Percentiles rank a stretch among this genome's conserved stretches.
These are phyloP conservation scores for Aspergillus pseudoterreus DNA, from an alignment of 2,329 filamentous ascomycete species.

Conservation along the genomic window DNA sequence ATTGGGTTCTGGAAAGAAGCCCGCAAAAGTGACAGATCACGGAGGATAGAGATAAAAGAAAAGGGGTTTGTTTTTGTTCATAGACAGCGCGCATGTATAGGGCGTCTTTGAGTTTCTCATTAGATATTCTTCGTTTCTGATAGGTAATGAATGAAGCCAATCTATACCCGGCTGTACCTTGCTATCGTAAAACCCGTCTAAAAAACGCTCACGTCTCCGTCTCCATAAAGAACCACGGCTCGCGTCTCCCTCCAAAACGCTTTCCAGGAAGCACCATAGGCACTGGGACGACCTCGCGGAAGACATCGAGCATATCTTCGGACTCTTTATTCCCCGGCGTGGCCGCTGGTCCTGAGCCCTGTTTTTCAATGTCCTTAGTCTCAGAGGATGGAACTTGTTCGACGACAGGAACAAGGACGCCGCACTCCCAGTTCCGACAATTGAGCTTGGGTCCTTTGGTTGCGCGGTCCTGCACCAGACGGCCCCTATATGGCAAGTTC, in stretches of 20 bases:
- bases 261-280: slow-evolving; percentile 41
- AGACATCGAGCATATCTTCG: slow-evolving; percentile 23
- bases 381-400: background rate
- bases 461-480: slow-evolving; percentile 64
- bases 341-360: slow-evolving; percentile 26
- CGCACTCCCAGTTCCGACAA: slow-evolving; percentile 94
- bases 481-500: slow-evolving; percentile 60
- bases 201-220: background rate
- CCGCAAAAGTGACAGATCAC: background rate
- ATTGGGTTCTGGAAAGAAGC: background rate
- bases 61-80: background rate
- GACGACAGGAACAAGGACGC: slow-evolving; percentile 67
- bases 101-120: background rate
- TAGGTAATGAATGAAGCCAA: background rate
- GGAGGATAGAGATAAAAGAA: background rate
- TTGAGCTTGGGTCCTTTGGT: slow-evolving; percentile 70
- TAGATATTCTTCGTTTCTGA: background rate
- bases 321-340: slow-evolving; percentile 4
- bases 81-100: background rate
- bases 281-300: slow-evolving; percentile 40
- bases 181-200: too few relatives aligned
- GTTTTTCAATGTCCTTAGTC: background rate
- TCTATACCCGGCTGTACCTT: background rate
- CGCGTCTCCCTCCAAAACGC: slow-evolving; percentile 14
- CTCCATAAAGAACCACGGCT: slow-evolving; percentile 25